Base-by-base conservation (phyloP, 2,329 filamentous ascomycete species). In the Sclerotiophoma versabilis region DNA sequence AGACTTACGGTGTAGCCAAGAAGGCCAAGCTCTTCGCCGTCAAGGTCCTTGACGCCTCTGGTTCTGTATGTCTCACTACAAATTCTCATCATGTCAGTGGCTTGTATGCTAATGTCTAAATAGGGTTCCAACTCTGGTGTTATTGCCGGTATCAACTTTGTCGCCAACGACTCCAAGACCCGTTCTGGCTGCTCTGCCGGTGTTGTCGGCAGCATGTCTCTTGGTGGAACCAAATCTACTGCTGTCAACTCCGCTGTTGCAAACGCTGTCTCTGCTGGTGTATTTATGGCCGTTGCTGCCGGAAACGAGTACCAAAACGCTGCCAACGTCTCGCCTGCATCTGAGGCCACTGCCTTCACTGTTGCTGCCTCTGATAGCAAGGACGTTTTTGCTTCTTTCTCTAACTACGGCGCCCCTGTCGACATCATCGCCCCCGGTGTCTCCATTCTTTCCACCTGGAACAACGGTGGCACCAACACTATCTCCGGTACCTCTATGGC, bases 391-490 rank as follows among this genome's bases (percentile, higher is more conserved):
- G 74, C 77, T 9, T 64, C 61, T 15, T 78, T 76, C 67, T 71
- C 68, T 49, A 79, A 79, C 68, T 77, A 64, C 49, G 76, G 76
- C 32, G 42, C 67, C 20, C 48, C 65, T 12, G 71, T 79, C 36
- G 73, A 77, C 45, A 63, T 76, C 26, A 75, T 75, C 47, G 76
- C 72, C 9, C 75, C 76, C 30, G 76, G 76, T 52, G 75, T 76
- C 15, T 65, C 69, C 19, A 72, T 79, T 29, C 74, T 79, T 0
- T 83, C 79, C 61, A 79, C 84, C 42, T 86, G 72, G 73, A 62
- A 65, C 39, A 68, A 79, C 44, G 73, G 75, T 44, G 75, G 75
- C 45, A 74, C 71, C 27, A 79, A 78, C 61, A 78, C 74, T 54
- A 82, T 87, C 65, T 83, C 58, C 1, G 66, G 66, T 30, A 65